Base-by-base conservation (phyloP, 345 rosid genomes). In the Litchi chinensis region DNA sequence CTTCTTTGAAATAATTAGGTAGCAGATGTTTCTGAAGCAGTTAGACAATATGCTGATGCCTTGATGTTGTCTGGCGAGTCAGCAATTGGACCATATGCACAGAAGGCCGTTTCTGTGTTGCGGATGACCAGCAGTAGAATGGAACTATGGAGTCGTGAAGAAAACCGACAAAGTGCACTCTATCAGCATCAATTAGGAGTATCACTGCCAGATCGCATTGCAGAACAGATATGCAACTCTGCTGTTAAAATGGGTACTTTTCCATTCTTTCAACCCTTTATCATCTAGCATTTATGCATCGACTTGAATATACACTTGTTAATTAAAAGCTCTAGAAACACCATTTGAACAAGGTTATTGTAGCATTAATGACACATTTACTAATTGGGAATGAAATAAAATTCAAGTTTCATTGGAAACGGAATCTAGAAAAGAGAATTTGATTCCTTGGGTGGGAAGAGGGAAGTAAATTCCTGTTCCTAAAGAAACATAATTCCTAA, bases 1-100 rank as follows among this genome's bases (percentile, higher is more conserved):
- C 39, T 76, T 64, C 62, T 75, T 73, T 74, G 71, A 60, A 68
- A 28, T 65, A 22, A 82, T 50, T 69, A 90, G 95, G 93, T 92
- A 67, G 93, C 96, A 66, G 96, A 92, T 83, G 89, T 92, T 65
- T 89, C 92, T 8, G 96, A 92, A 89, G 93, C 87, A 70, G 93
- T 92, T 76, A 82, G 92, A 77, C 93, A 90, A 67, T 84, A 81
- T 79, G 90, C 93, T 0, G 93, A 92, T 76, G 96, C 93, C 41
- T 62, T 92, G 83, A 92, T 92, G 96, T 68, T 92, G 76, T 92
- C 93, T 44, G 96, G 92, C 59, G 93, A 92, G 80, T 92, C 93
- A 12, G 96, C 96, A 22, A 87, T 92, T 52, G 96, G 93, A 73
- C 71, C 80, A 39, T 79, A 75, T 75, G 89, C 91, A 56, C 88